phyloP scores from a whole-genome alignment of 2,329 filamentous ascomycete genomes.

The Tolypocladium tropicale region DNA sequence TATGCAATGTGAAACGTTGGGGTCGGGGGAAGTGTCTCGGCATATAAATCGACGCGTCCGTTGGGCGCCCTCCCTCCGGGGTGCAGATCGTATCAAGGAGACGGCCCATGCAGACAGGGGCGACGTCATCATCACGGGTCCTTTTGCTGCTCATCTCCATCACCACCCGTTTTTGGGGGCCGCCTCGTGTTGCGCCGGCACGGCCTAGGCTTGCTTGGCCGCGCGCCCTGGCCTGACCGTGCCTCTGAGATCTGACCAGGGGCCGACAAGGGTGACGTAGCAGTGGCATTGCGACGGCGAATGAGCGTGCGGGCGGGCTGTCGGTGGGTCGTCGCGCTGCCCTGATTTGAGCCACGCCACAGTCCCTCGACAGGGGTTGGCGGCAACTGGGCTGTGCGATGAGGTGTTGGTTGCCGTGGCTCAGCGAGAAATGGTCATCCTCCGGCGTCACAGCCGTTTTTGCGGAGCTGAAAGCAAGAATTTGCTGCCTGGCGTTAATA shows the following conservation, averaged over 20 bases:
- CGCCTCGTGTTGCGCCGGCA: neutral
- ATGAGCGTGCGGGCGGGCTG: neutral
- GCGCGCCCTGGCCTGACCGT: neutral
- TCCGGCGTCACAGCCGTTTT: neutral
- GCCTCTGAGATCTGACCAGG: neutral
- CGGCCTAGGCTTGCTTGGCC: neutral
- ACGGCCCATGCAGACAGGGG: neutral
- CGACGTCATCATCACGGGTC: neutral
- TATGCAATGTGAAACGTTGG: neutral
- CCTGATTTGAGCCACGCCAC: slow-evolving; percentile 3
- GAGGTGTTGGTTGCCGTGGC: neutral
- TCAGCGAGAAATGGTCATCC: neutral
- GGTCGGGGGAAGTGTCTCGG: slow-evolving; percentile 1
- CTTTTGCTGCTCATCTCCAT: neutral
- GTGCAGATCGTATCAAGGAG: neutral
- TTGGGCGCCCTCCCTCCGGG: neutral
- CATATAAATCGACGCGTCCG: slow-evolving; percentile 4
- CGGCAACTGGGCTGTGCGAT: neutral
- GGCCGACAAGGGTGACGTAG: slow-evolving; percentile 1
- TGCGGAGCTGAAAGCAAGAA: neutral
- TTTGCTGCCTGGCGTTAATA: neutral
- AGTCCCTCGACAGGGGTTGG: neutral
- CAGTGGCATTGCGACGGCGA: neutral
- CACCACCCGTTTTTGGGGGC: neutral
- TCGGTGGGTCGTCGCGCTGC: slow-evolving; percentile 1